Evolutionary conservation across 1,284 basidiomycete species (phyloP).

Genomic region (Tranzscheliella williamsii): DNA sequence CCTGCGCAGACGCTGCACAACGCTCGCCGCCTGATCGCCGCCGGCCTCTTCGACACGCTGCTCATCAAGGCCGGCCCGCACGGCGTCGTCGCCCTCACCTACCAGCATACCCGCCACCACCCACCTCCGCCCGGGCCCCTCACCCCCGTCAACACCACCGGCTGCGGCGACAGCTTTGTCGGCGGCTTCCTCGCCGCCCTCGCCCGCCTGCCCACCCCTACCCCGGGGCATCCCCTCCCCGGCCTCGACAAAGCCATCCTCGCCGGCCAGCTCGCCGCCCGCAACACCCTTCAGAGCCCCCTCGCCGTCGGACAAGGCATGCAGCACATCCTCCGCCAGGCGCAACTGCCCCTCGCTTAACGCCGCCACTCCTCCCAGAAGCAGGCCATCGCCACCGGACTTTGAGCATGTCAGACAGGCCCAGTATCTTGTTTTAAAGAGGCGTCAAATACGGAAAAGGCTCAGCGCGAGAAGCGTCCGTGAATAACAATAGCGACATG

Average conservation of each 20-base stretch:
- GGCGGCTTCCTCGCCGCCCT: conserved; percentile 46
- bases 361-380: too few relatives aligned
- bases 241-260: conserved; percentile 11
- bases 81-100: conserved; percentile 26
- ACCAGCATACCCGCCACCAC: conserved; percentile 8
- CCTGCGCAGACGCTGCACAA: not conserved
- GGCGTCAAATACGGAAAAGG: not conserved
- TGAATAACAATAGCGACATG: not conserved
- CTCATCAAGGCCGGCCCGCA: conserved; percentile 38
- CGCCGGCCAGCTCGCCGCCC: conserved; percentile 28
- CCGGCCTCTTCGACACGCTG: conserved; percentile 14
- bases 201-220: conserved; percentile 1
- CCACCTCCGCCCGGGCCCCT: conserved; percentile 19
- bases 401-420: not conserved
- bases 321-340: conserved; percentile 7
- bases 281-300: conserved; percentile 13
- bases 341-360: not conserved
- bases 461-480: not conserved
- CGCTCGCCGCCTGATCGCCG: conserved; percentile 2
- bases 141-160: conserved; percentile 46
- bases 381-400: too few relatives aligned
- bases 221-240: not conserved
- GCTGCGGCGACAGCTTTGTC: conserved; percentile 58
- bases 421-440: not conserved
- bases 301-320: conserved; percentile 26